Evolutionary conservation across 2,329 filamentous ascomycete species (phyloP), one percentile per base, ranked within the genome.

Genomic region (Aurifilum marmelostoma): DNA sequence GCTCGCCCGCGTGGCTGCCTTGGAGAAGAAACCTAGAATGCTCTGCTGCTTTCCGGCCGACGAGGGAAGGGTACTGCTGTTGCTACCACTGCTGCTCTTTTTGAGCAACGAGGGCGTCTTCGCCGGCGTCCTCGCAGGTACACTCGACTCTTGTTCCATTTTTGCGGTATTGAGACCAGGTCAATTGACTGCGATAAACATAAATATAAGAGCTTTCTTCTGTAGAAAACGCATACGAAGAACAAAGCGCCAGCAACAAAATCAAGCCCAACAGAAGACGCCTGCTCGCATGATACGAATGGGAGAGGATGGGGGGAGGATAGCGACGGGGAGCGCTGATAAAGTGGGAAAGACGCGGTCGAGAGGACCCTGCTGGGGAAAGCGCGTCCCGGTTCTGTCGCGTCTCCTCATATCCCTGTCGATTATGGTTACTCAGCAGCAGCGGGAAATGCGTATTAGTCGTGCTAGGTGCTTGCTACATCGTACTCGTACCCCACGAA

Each of bases 1-100:
- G 2, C 83, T 81, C 68, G 74, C 71, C 73, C 76, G 73, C 65
- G 74, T 73, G 56, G 80, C 73, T 71, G 84, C 80, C 77, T 92
- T 93, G 73, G 90, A 85, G 76, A 95, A 95, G 84, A 96, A 96
- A 58, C 91, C 91, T 47, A 93, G 83, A 70, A 96, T 93, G 66
- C 90, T 92, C 77, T 92, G 90, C 75, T 87, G 89, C 75, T 89
- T 89, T 71, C 79, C 79, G 7, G 81, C 79, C 27, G 86, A 85
- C 14, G 83, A 80, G 16, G 47, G n/a, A 7, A 39, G 37, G 24
- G 52, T 14, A 41, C n/a, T 37, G 56, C 34, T 61, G 24, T 37
- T 47, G 16, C 80, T 79, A 12, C 18, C 41, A 59, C 80, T 79
- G 59, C 79, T 79, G 56, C 81, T 77, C 74, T 87, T 81, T 74